Conservation (phyloP, 352 stramenopile species). For the Globisporangium abappressorium region DNA sequence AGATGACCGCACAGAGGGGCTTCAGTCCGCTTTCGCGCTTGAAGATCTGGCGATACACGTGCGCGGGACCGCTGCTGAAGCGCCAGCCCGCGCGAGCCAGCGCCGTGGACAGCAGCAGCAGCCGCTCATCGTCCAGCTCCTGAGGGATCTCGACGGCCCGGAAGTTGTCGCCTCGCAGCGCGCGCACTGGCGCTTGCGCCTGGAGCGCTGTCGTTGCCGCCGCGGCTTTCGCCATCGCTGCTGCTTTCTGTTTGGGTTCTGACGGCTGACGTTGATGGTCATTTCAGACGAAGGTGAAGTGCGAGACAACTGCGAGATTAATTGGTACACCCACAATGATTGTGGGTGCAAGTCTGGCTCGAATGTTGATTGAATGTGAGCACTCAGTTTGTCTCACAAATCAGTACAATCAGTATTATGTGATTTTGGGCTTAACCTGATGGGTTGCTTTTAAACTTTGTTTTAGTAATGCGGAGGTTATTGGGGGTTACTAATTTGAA, state of each 20-base stretch:
- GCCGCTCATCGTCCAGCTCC: neutral
- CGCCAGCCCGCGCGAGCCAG: neutral
- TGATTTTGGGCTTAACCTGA: too few relatives aligned
- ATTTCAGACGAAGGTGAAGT: neutral
- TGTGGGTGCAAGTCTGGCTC: too few relatives aligned
- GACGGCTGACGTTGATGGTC: neutral
- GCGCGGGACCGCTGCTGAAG: neutral
- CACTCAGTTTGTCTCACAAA: too few relatives aligned
- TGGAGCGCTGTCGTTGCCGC: neutral
- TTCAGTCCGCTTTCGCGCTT: neutral
- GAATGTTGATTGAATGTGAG: too few relatives aligned
- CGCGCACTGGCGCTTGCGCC: neutral
- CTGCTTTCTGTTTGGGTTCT: neutral
- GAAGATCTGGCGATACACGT: neutral
- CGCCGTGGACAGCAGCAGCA: neutral
- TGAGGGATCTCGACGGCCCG: neutral
- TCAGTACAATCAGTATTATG: too few relatives aligned
- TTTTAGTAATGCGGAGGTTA: too few relatives aligned
- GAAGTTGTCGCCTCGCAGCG: neutral
- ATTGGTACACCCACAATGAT: too few relatives aligned
- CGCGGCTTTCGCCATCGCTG: neutral
- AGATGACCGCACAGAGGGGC: neutral
- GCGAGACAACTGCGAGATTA: too few relatives aligned
- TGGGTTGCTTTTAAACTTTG: too few relatives aligned
- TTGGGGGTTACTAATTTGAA: too few relatives aligned